These are phyloP conservation scores for Lactifluus volemus DNA, from an alignment of 768 basidiomycete genomes.

Conservation along the genomic window DNA sequence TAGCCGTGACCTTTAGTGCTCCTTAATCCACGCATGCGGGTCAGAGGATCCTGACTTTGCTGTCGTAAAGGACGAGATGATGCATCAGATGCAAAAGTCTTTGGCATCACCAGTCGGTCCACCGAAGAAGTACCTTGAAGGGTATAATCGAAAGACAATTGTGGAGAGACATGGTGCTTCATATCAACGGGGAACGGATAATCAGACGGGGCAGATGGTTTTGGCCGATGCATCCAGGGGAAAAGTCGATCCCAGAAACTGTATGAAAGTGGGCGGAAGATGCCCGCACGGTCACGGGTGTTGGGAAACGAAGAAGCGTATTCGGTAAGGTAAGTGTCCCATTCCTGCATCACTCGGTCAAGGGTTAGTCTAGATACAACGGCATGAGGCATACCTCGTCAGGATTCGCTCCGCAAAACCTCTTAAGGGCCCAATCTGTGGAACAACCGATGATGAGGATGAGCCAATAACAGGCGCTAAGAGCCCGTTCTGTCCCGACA, in stretches of 20 bases:
- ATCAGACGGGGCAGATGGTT: constrained; percentile 1
- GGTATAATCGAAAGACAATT: neutral
- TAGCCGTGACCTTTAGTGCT: constrained; percentile 22
- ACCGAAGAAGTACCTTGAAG: neutral
- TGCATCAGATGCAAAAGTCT: neutral
- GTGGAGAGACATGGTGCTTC: constrained; percentile 3
- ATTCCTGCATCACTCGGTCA: constrained; percentile 38
- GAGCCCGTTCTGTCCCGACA: constrained; percentile 43
- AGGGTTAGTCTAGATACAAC: neutral
- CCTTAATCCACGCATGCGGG: constrained; percentile 4
- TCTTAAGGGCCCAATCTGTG: constrained; percentile 47
- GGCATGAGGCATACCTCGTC: constrained; percentile 41
- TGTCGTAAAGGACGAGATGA: neutral
- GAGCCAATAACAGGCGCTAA: constrained; percentile 49
- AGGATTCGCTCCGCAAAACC: constrained; percentile 55
- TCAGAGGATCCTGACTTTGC: neutral
- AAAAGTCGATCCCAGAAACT: constrained; percentile 45
- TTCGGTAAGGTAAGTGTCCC: constrained; percentile 57
- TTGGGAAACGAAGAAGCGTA: constrained; percentile 47
- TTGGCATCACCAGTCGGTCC: neutral
- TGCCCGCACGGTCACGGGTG: constrained; percentile 41
- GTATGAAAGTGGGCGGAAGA: constrained; percentile 44
- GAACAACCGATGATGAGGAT: constrained; percentile 39
- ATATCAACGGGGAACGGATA: constrained; percentile 3
- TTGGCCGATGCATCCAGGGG: constrained; percentile 11